Evolutionary conservation across 768 basidiomycete species (phyloP).

Genomic region (Podaxis rugospora): DNA sequence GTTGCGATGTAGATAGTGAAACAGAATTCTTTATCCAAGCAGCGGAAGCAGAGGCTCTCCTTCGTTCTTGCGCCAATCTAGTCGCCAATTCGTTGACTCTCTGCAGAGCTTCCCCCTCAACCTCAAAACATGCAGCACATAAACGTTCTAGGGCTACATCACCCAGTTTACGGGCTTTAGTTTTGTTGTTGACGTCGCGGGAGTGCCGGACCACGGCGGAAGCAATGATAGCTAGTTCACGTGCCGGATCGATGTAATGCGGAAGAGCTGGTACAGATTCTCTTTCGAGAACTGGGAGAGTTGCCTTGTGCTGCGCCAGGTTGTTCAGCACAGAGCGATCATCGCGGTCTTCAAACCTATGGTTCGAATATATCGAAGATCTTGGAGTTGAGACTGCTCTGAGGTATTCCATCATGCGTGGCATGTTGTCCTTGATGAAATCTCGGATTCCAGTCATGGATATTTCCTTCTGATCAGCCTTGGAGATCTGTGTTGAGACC

Average conservation of each 20-base stretch:
- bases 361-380: background rate
- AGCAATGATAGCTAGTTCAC: slow-evolving; percentile 71
- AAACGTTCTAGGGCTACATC: slow-evolving; percentile 50
- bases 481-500: background rate
- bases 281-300: slow-evolving; percentile 53
- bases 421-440: slow-evolving; percentile 60
- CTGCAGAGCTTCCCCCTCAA: slow-evolving; percentile 65
- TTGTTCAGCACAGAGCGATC: slow-evolving; percentile 33
- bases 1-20: background rate
- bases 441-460: slow-evolving; percentile 76
- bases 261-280: slow-evolving; percentile 74
- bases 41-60: slow-evolving; percentile 16
- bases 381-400: slow-evolving; percentile 60
- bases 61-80: slow-evolving; percentile 23
- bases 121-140: slow-evolving; percentile 56
- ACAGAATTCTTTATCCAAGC: slow-evolving; percentile 1
- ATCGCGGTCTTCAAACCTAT: slow-evolving; percentile 1
- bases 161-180: slow-evolving; percentile 22
- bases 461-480: slow-evolving; percentile 73
- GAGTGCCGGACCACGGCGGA: slow-evolving; percentile 73
- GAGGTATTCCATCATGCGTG: slow-evolving; percentile 79
- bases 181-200: slow-evolving; percentile 32
- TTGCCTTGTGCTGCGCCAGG: slow-evolving; percentile 51
- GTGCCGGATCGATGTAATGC: slow-evolving; percentile 72
- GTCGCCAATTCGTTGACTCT: slow-evolving; percentile 61